A percentile compares a stretch with the other conserved stretches of the same genome.
phyloP scores from a whole-genome alignment of 2,329 filamentous ascomycete species.

The Ilyonectria mors-panacis region DNA sequence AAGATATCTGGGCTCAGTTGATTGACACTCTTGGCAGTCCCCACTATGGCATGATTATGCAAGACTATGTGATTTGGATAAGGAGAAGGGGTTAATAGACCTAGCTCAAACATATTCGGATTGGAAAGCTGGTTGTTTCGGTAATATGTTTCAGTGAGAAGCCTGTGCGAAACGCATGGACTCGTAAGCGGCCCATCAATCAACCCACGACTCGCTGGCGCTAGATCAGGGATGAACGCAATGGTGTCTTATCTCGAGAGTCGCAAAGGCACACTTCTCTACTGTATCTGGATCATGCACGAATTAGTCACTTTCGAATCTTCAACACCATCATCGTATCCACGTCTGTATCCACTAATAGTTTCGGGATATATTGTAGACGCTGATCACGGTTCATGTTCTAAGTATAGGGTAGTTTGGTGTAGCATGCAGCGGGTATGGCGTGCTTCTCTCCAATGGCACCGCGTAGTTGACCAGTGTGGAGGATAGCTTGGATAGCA shows the following conservation, averaged over 20 bases:
- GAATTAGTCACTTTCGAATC: background rate
- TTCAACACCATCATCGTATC: background rate
- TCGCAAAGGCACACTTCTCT: slow-evolving; percentile 1
- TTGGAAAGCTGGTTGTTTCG: slow-evolving; percentile 22
- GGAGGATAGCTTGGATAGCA: background rate
- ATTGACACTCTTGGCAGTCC: background rate
- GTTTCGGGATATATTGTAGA: background rate
- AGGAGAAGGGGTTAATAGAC: background rate
- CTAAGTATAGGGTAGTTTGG: slow-evolving; percentile 14
- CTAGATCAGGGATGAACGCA: background rate
- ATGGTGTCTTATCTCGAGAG: background rate
- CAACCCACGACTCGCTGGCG: background rate
- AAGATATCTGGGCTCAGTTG: background rate
- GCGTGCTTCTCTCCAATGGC: background rate
- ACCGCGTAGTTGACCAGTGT: background rate
- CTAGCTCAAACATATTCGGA: slow-evolving; percentile 11
- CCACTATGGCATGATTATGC: background rate
- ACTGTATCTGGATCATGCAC: background rate
- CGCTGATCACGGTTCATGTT: background rate
- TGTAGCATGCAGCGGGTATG: slow-evolving; percentile 1
- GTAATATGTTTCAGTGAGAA: slow-evolving; percentile 14
- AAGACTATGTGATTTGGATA: background rate
- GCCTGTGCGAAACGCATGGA: slow-evolving; percentile 17
- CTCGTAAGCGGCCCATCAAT: background rate
- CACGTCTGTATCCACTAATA: background rate